A percentile compares a stretch with the other conserved stretches of the same genome.
Conservation (phyloP, 2,329 filamentous ascomycete genomes). For the Diaporthe ampelina region DNA sequence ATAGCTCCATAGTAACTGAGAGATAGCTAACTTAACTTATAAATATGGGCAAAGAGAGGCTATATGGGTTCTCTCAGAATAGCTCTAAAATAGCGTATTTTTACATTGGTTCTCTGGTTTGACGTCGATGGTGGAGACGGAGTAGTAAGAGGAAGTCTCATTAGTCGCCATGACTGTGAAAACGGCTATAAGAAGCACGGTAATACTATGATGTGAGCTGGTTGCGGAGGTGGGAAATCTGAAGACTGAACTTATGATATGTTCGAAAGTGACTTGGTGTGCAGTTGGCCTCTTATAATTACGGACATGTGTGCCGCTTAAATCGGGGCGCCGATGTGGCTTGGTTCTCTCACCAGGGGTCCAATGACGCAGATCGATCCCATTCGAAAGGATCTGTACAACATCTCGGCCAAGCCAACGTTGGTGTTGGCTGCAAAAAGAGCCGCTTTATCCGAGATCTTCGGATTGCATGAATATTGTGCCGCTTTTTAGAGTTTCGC, state of each 20-base stretch:
- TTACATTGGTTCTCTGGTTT: slow-evolving; percentile 27
- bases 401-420: neutral
- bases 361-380: neutral
- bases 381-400: neutral
- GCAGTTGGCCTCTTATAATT: neutral
- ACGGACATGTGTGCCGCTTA: neutral
- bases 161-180: slow-evolving; percentile 7
- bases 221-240: neutral
- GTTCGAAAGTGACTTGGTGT: neutral
- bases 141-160: slow-evolving; percentile 9
- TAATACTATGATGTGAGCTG: neutral
- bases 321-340: neutral
- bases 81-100: too few relatives aligned
- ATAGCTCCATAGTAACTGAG: too few relatives aligned
- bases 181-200: neutral
- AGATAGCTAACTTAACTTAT: too few relatives aligned
- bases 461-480: neutral
- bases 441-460: neutral
- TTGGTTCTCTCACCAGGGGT: neutral
- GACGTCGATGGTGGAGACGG: slow-evolving; percentile 21
- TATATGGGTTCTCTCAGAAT: too few relatives aligned
- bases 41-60: too few relatives aligned
- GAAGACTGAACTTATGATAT: neutral
- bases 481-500: neutral
- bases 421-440: neutral